Base-by-base conservation (phyloP, 1,284 basidiomycete species). In the Ceratobasidium papillatum region DNA sequence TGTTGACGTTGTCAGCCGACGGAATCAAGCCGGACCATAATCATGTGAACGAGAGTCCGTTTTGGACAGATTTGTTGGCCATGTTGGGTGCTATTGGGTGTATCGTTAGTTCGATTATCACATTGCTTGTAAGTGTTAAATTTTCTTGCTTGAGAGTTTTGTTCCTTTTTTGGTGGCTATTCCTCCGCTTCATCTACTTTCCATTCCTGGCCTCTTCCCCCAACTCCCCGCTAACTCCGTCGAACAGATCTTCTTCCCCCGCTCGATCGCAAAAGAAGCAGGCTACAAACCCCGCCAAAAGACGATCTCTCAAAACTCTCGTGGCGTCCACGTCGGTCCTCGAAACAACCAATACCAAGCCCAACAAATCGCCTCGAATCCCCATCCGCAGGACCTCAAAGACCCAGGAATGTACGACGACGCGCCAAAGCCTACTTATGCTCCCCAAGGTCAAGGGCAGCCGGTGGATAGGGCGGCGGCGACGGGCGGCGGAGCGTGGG, bases 21-120 rank as follows among this genome's bases (percentile, higher is more conserved):
- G 76, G 76, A 27, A 75, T 77, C 54, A 62, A 58, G 30, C 68
- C 68, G 3, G 4, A 32, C 41, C 68, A 71, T 22, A 71, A 71
- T 56, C 68, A 71, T 43, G 49, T 64, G 22, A 65, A 58, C 58
- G 47, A 59, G 47, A 52, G 32, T 47, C 75, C 59, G 51, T 62
- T 66, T 51, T 75, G 75, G 66, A 75, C 76, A 87, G 91, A 93
- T 80, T 87, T 91, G 76, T 83, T 93, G 11, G 81, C 89, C 66
- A 89, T 91, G 87, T 78, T 89, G 59, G 89, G 87, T 17, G 90
- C 85, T 12, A 86, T 93, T 34, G 91, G 91, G 11, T 89, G 89
- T 78, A 89, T 92, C 79, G 85, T 91, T 25, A 92, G 91, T 3
- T 91, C 91, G 30, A 87, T 88, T 34, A 91, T 93, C 58, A 93